These are phyloP conservation scores for Xerocomus potaroensis DNA, from an alignment of 768 basidiomycete species.

Conservation along the genomic window DNA sequence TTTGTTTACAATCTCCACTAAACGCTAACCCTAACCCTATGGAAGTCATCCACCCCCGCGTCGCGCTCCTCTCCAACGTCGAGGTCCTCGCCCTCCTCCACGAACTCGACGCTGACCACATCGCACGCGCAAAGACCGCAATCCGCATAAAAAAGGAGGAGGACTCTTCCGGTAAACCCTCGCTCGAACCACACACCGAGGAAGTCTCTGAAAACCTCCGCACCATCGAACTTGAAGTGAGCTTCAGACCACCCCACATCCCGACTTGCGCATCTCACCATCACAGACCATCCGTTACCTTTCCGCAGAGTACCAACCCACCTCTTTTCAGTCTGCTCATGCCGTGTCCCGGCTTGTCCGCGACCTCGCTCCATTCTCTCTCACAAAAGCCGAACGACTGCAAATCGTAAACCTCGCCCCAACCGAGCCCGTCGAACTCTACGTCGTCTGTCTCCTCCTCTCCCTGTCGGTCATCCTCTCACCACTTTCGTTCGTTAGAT, in stretches of 20 bases:
- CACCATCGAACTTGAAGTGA: constrained; percentile 75
- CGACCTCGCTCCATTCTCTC: constrained; percentile 57
- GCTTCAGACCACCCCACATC: neutral
- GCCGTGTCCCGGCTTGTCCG: constrained; percentile 65
- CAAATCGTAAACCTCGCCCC: constrained; percentile 91
- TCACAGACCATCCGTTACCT: constrained; percentile 84
- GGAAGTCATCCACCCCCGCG: constrained; percentile 46
- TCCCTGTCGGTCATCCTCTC: neutral
- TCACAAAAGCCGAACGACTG: constrained; percentile 91
- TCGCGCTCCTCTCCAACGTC: constrained; percentile 83
- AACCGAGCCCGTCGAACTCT: constrained; percentile 76
- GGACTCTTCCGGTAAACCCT: constrained; percentile 40
- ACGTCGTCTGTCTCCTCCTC: constrained; percentile 60
- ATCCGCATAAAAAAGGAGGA: constrained; percentile 76
- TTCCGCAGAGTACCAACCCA: constrained; percentile 69
- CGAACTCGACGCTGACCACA: constrained; percentile 70
- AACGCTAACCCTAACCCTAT: constrained; percentile 29
- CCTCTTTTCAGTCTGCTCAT: constrained; percentile 56
- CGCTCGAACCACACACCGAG: constrained; percentile 35
- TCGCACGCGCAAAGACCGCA: constrained; percentile 64
- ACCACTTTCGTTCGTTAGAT: constrained; percentile 47
- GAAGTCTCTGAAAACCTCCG: constrained; percentile 77
- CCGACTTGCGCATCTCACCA: constrained; percentile 2
- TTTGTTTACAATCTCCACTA: constrained; percentile 19
- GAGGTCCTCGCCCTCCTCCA: constrained; percentile 80